Conservation (phyloP, 352 stramenopile species). For the Pythium phragmitis region DNA sequence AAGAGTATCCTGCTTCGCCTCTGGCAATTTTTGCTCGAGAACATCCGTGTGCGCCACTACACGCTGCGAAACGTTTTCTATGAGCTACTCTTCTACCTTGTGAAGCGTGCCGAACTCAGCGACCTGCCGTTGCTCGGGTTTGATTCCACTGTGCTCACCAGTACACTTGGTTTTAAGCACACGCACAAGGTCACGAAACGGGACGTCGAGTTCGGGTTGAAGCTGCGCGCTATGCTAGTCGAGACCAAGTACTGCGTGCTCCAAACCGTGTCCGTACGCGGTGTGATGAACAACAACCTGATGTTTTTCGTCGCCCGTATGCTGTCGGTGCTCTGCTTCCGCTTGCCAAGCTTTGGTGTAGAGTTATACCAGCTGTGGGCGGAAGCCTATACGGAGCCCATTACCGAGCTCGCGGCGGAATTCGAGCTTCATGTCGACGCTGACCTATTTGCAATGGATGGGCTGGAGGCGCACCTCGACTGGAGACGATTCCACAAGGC, state of each 20-base stretch:
- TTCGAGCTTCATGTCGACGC: constrained; percentile 83
- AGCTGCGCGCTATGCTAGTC: constrained; percentile 85
- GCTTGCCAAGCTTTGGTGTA: constrained; percentile 83
- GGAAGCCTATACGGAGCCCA: constrained; percentile 78
- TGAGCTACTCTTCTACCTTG: constrained; percentile 86
- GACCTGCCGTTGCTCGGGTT: constrained; percentile 83
- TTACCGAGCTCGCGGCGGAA: constrained; percentile 73
- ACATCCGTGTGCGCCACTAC: constrained; percentile 89
- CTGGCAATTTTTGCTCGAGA: constrained; percentile 88
- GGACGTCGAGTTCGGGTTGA: constrained; percentile 83
- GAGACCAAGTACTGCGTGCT: constrained; percentile 89
- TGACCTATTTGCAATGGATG: constrained; percentile 88
- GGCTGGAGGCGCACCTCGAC: constrained; percentile 82
- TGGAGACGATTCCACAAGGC: constrained; percentile 90
- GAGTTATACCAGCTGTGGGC: constrained; percentile 88
- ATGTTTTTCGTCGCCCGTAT: constrained; percentile 91
- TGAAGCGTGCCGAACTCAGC: constrained; percentile 85
- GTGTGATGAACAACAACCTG: constrained; percentile 91
- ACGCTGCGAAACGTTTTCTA: constrained; percentile 89
- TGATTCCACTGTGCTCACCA: constrained; percentile 68
- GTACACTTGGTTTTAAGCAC: constrained; percentile 66
- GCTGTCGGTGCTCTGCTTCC: constrained; percentile 86
- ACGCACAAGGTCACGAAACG: constrained; percentile 75
- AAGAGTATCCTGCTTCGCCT: constrained; percentile 83
- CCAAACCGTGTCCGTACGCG: constrained; percentile 83